A percentile compares a stretch with the other conserved stretches of the same genome.
These are phyloP conservation scores for Zostera marina DNA, from an alignment of 116 monocot genomes.

Conservation along the genomic window DNA sequence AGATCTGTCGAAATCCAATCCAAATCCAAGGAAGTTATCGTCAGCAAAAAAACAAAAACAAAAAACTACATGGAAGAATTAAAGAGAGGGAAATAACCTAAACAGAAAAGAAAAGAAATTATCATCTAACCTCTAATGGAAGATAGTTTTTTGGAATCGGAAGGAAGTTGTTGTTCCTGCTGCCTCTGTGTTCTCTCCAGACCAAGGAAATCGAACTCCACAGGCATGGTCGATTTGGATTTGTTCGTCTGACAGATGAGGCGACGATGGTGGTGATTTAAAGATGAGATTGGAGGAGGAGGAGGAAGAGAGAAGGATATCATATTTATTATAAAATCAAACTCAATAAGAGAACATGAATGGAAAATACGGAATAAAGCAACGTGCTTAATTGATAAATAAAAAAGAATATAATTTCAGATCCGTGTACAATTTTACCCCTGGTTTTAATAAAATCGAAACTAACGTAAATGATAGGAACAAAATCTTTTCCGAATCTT, in stretches of 20 bases:
- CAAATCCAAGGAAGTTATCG: background rate
- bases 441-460: no score
- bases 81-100: background rate
- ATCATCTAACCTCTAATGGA: background rate
- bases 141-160: background rate
- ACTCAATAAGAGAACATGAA: no score
- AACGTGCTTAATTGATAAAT: no score
- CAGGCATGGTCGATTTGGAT: background rate
- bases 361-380: no score
- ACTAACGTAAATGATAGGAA: no score
- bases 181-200: background rate
- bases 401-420: no score
- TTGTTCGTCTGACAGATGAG: background rate
- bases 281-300: background rate
- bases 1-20: constrained; percentile 4
- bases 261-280: background rate
- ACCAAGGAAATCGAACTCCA: background rate
- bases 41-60: background rate
- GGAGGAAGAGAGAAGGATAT: no score
- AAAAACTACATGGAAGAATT: no score
- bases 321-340: no score
- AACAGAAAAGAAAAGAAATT: background rate
- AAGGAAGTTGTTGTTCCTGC: background rate
- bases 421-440: no score
- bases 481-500: no score